Base-by-base conservation (phyloP, 1,284 basidiomycete species). In the Tranzscheliella williamsii region DNA sequence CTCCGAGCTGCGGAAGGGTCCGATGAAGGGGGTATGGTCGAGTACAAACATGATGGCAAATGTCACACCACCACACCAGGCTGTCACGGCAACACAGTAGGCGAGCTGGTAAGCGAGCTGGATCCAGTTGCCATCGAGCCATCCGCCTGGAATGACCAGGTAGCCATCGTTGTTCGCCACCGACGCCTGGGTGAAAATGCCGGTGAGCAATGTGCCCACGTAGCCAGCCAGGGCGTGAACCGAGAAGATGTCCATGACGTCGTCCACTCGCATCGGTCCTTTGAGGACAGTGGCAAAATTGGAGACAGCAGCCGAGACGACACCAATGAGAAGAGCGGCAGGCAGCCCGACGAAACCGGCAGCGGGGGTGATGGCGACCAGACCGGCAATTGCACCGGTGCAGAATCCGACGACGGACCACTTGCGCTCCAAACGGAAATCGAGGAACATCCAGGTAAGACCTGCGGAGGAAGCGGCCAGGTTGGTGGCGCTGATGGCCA, bases 401-500 rank as follows among this genome's bases (percentile, higher is more conserved):
- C 67, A 72, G 58, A 72, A 75, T 29, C 58, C 66, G 30, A 70
- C 54, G 15, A 70, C 65, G 45, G 70, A 90, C 87, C 87, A 95
- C 80, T 90, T 88, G 52, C 85, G 82, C 76, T 91, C 88, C 50
- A 91, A 83, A 24, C 89, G 82, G 78, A 84, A 93, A 79, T 93
- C 91, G 64, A 94, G 84, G 54, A 89, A 79, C 78, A 91, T 87
- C 91, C 91, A 95, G n/a, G 87, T 84, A 49, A 91, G 82, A 13
- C 89, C 91, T 24, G 85, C 89, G 61, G 86, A 83, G 2, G 85
- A 84, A 17, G 86, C 87, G 24, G 72, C 69, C 4, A 74, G 78
- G 81, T 94, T 94, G 44, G 91, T 90, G 75, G 90, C 90, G 85
- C 90, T 90, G 44, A 90, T 84, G 7, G 91, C 88, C 78, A 90